Evolutionary conservation across 768 basidiomycete species (phyloP), one percentile per base, ranked within the genome.

Genomic region (Hemileccinum impolitum): DNA sequence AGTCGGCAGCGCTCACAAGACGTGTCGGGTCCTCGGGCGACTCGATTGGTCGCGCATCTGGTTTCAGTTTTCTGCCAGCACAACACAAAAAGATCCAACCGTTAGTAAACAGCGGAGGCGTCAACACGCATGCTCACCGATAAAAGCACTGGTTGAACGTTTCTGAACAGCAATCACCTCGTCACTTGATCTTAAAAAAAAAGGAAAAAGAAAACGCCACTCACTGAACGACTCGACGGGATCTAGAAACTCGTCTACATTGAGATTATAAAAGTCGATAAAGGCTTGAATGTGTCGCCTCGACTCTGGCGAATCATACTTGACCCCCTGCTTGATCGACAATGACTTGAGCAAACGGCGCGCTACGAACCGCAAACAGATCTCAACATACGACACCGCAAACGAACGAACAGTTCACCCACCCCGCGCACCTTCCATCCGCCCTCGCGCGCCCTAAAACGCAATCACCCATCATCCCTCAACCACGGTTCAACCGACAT

Each of bases 111-210:
- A 35, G 11, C 15, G 6, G 3, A 32, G 12, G 1, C 11, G 15
- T 7, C 36, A 13, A 8, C 13, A 14, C 2, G n/a, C 25, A 28
- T 45, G 35, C 67, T 43, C 50, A 80, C 82, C 84, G 75, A 59
- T 89, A 90, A 70, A 94, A 94, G 74, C 95, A 94, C 55, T 94
- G 58, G 63, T 98, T 97, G 73, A 98, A 98, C 0, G 84, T 92
- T 70, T 87, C 89, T 92, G 55, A 17, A 14, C 38, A 23, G 26
- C 17, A 17, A 21, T 35, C 14, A 18, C n/a, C 39, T 7, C 21
- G 10, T 17, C 17, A 9, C 14, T 39, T 15, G 17, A 19, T 18
- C 23, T 3, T 26, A 45, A 41, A 35, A 37, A 11, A 9, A 18
- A 23, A 34, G 45, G 40, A 35, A 37, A 11, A 9, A 18, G 25